phyloP scores from a whole-genome alignment of 179 eudicot genomes.

The Amaranthus tricolor region DNA sequence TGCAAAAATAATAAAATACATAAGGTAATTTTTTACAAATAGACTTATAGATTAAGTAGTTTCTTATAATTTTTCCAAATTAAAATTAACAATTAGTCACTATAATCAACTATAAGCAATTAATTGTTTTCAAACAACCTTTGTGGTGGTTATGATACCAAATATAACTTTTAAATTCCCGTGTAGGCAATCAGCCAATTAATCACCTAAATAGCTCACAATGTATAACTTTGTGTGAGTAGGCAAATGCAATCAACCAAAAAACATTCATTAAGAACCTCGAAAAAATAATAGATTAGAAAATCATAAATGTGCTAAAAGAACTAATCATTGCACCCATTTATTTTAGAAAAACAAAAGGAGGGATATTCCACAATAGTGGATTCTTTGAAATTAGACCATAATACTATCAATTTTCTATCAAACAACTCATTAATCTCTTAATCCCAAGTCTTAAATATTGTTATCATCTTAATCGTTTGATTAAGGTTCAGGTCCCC shows the following conservation, averaged over 20 bases:
- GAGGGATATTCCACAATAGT: background rate
- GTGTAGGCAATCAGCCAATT: too few species aligned
- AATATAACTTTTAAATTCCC: too few species aligned
- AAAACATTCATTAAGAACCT: background rate
- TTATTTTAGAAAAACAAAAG: background rate
- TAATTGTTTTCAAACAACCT: too few species aligned
- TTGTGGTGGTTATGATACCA: too few species aligned
- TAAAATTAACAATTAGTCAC: too few species aligned
- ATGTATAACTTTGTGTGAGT: background rate
- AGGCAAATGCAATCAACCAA: background rate
- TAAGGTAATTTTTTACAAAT: too few species aligned
- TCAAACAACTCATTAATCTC: background rate
- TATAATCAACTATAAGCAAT: too few species aligned
- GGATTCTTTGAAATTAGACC: background rate
- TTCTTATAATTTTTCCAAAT: too few species aligned
- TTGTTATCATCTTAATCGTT: background rate
- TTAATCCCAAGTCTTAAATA: background rate
- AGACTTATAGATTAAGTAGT: too few species aligned
- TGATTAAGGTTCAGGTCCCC: conserved; percentile 17
- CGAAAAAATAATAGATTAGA: background rate
- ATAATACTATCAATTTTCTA: background rate
- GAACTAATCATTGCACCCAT: background rate
- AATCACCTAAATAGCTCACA: background rate
- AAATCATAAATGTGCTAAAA: background rate
- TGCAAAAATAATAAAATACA: too few species aligned